Evolutionary conservation across 495 filamentous ascomycete genomes (phyloP).

Genomic region (Hypoxylon crocopeplum): DNA sequence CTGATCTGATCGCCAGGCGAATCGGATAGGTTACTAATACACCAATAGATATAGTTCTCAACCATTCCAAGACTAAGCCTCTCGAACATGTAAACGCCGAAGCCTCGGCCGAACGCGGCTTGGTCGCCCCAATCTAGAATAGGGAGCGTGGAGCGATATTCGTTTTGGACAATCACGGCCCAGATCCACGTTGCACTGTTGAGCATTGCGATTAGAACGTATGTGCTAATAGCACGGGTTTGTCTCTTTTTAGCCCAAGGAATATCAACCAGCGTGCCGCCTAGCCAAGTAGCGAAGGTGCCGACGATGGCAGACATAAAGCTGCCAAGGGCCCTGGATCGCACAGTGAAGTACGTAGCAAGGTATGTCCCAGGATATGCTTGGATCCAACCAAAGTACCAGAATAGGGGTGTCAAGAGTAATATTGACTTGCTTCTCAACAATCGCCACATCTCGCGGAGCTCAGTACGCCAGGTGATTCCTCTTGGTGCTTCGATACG

Average conservation of each 20-base stretch:
- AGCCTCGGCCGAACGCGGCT: slow-evolving; percentile 48
- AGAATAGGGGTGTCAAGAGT: slow-evolving; percentile 53
- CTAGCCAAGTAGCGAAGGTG: slow-evolving; percentile 45
- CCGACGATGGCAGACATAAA: slow-evolving; percentile 51
- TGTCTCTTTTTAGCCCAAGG: slow-evolving; percentile 33
- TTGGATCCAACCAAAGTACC: slow-evolving; percentile 51
- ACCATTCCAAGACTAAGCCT: slow-evolving; percentile 48
- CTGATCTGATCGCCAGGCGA: slow-evolving; percentile 52
- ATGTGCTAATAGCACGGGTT: slow-evolving; percentile 35
- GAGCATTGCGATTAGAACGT: slow-evolving; percentile 32
- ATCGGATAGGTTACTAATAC: slow-evolving; percentile 52
- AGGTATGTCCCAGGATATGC: slow-evolving; percentile 58
- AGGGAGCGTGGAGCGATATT: slow-evolving; percentile 28
- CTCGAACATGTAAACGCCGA: slow-evolving; percentile 52
- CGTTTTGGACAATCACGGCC: slow-evolving; percentile 38
- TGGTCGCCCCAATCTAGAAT: slow-evolving; percentile 38
- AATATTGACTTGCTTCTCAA: slow-evolving; percentile 48
- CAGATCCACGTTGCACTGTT: slow-evolving; percentile 43
- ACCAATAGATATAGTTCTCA: slow-evolving; percentile 57
- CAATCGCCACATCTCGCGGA: slow-evolving; percentile 50
- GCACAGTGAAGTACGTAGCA: slow-evolving; percentile 59
- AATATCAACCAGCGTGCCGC: slow-evolving; percentile 32
- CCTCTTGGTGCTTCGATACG: slow-evolving; percentile 49
- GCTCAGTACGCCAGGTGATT: slow-evolving; percentile 43
- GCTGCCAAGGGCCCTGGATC: slow-evolving; percentile 50